Base-by-base conservation (phyloP, 2,329 filamentous ascomycete genomes). In the Botrytis porri region DNA sequence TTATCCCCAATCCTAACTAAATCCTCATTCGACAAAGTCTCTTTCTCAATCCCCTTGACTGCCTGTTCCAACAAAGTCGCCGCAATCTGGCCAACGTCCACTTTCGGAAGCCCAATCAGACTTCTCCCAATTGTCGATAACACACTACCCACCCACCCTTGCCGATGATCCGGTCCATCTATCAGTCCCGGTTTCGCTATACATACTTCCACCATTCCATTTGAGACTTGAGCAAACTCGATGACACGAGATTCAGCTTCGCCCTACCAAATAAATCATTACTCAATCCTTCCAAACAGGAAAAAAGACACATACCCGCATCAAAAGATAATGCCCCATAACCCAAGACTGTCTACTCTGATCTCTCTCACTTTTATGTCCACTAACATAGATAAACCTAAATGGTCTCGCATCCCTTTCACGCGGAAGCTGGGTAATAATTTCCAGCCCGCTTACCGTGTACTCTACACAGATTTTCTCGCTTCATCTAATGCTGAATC, bases 341-440 rank as follows among this genome's bases (percentile, higher is more conserved):
- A 82, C 75, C 73, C 74, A 77, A 1, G 82, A 83, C 69, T 79
- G 84, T 77, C 86, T 84, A 20, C 77, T 82, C 32, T 81, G 84
- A 64, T 88, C 86, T 1, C 85, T 82, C 75, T 84, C 82, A 3
- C 82, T 81, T 1, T 77, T 79, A 2, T 79, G 76, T 3, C 86
- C 87, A 75, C 86, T 88, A 74, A 85, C 81, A 76, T 87, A 87
- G 3, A 87, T 67, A 73, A 87, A 87, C 1, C 83, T 83, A 48
- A 87, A 80, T 0, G 85, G 83, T 61, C 25, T 70, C 69, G 0
- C 76, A 3, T 67, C 22, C 12, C 81, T 76, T 9, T 29, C n/a
- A 10, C 78, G 77, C 3, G 61, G 32, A 35, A 69, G 63, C 51
- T 67, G 32, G 2, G 54, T n/a, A 3, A 86, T 81, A 0, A 81